Conservation (phyloP, 805 yeast genomes). For the Clavispora fructus region DNA sequence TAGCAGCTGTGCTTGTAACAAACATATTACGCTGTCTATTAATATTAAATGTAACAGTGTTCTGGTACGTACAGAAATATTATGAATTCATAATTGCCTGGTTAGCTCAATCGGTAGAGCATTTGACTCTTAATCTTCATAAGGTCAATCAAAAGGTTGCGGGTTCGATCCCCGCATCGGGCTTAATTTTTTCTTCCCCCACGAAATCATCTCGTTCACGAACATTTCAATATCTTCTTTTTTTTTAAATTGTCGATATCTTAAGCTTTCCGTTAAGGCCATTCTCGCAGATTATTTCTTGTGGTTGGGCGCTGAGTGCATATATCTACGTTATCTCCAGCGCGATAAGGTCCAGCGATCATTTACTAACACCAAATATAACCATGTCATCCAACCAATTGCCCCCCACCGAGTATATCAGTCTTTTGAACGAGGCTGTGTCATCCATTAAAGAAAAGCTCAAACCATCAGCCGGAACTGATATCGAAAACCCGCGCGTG, state of each 20-base stretch:
- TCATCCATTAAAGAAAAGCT: constrained; percentile 11
- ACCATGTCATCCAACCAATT: constrained; percentile 7
- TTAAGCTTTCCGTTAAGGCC: too few relatives aligned
- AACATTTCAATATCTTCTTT: not conserved
- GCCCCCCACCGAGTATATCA: constrained; percentile 15
- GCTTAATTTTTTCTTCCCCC: not conserved
- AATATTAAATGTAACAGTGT: not conserved
- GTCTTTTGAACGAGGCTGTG: constrained; percentile 18
- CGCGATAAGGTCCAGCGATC: not conserved
- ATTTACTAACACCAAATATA: not conserved
- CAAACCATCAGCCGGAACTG: constrained; percentile 4
- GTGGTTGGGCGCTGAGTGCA: not conserved
- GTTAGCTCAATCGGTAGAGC: constrained; percentile 32
- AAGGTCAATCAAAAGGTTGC: constrained; percentile 30
- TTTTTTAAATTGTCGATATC: not conserved
- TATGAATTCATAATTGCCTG: not conserved
- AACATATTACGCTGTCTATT: too few relatives aligned
- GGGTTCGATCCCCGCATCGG: constrained; percentile 12
- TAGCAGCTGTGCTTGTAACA: too few relatives aligned
- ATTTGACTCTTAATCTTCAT: constrained; percentile 25
- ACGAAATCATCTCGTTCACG: not conserved
- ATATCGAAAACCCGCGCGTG: constrained; percentile 46
- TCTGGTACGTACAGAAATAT: not conserved
- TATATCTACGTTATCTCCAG: not conserved
- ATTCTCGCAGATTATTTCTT: not conserved